phyloP scores from a whole-genome alignment of 2,329 filamentous ascomycete species.

The Magnaporthales sp. region DNA sequence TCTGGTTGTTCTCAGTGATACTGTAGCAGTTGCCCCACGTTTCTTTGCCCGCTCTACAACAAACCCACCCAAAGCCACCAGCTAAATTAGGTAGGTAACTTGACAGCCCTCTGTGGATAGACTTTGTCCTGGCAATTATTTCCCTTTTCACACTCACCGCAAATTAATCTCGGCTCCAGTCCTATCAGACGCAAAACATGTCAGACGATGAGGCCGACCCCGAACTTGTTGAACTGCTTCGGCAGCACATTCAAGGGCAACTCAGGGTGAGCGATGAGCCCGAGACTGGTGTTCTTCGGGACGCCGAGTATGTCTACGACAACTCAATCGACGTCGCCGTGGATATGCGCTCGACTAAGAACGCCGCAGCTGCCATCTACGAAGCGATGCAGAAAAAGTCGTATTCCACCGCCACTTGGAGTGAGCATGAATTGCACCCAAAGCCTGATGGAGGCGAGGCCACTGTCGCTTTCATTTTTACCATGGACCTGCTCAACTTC shows the following conservation, averaged over 20 bases:
- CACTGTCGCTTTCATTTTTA: conserved; percentile 88
- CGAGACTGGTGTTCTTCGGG: conserved; percentile 74
- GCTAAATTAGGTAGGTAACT: background rate
- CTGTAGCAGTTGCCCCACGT: background rate
- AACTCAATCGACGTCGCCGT: conserved; percentile 90
- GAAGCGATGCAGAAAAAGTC: conserved; percentile 71
- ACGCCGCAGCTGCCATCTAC: conserved; percentile 72
- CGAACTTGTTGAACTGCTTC: conserved; percentile 78
- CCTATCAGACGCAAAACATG: conserved; percentile 37
- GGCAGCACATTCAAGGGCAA: conserved; percentile 64
- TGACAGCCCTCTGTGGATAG: background rate
- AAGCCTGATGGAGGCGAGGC: conserved; percentile 46
- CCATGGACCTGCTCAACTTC: conserved; percentile 95
- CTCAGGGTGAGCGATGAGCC: conserved; percentile 46
- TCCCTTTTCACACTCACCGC: background rate
- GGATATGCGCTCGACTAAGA: conserved; percentile 73
- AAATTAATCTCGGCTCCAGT: background rate
- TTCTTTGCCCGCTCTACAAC: background rate
- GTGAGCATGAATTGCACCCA: conserved; percentile 82
- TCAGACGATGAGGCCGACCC: conserved; percentile 87
- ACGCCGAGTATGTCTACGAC: conserved; percentile 80
- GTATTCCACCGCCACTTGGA: conserved; percentile 82
- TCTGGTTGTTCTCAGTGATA: background rate
- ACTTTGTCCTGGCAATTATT: background rate
- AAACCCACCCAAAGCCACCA: background rate